Conservation (phyloP, 805 yeast species). For the Candida awuae region DNA sequence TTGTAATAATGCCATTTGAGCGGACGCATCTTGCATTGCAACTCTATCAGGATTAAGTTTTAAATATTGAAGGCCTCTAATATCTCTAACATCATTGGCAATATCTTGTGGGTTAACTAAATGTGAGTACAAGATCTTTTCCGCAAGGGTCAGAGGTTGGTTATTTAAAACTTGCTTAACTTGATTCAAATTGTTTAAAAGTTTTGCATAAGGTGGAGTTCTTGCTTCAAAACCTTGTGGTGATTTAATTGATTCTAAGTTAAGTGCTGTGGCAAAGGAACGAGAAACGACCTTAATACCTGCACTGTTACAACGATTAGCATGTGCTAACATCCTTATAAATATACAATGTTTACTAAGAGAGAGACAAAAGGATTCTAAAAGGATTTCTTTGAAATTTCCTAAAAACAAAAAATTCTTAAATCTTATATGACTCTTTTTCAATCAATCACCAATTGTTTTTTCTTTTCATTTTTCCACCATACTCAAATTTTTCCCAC, state of each 20-base stretch:
- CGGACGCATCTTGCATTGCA: conserved; percentile 98
- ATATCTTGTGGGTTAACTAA: conserved; percentile 87
- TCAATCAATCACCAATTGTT: no score
- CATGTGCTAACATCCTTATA: conserved; percentile 11
- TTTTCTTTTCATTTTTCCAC: no score
- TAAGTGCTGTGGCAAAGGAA: conserved; percentile 20
- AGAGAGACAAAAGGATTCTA: neutral
- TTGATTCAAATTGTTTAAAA: conserved; percentile 51
- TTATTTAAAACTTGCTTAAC: conserved; percentile 27
- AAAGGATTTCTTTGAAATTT: no score
- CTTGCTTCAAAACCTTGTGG: conserved; percentile 60
- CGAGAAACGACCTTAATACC: conserved; percentile 9
- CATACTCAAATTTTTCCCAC: no score
- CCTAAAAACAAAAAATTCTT: no score
- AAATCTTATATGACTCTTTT: no score
- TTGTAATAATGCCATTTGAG: conserved; percentile 96
- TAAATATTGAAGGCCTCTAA: conserved; percentile 84
- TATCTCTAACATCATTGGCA: conserved; percentile 35
- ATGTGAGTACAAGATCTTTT: conserved; percentile 91
- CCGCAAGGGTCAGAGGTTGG: conserved; percentile 85
- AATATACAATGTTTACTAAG: no score
- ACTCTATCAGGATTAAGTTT: conserved; percentile 96
- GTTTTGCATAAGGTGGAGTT: conserved; percentile 82
- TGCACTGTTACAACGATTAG: conserved; percentile 8
- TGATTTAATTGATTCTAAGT: conserved; percentile 26